Conservation (phyloP, 2,329 filamentous ascomycete genomes). For the Beauveria asiatica region DNA sequence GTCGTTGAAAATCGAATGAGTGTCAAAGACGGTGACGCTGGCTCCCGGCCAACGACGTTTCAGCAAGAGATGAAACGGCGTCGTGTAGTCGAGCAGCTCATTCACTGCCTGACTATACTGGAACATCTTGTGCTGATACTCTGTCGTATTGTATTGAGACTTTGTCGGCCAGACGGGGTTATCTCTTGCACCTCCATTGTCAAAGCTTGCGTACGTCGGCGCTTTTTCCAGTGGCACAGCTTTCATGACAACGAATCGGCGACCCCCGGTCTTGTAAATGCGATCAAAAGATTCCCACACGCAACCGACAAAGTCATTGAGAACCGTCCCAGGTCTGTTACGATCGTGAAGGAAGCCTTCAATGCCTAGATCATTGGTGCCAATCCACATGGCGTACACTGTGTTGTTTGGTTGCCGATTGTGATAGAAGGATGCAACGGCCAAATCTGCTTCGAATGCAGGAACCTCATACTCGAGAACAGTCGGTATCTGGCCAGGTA, state of each 20-base stretch:
- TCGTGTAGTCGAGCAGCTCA: constrained; percentile 39
- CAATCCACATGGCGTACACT: constrained; percentile 71
- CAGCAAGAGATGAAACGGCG: constrained; percentile 35
- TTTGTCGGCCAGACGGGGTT: constrained; percentile 40
- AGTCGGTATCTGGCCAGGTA: constrained; percentile 45
- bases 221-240: constrained; percentile 56
- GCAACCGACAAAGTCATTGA: constrained; percentile 60
- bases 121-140: constrained; percentile 35
- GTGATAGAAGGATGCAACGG: constrained; percentile 33
- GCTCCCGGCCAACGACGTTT: constrained; percentile 46
- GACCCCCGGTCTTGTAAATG: constrained; percentile 57
- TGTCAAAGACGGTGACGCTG: constrained; percentile 57
- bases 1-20: constrained; percentile 55
- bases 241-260: constrained; percentile 67
- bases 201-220: constrained; percentile 48
- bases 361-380: constrained; percentile 68
- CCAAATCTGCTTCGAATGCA: constrained; percentile 43
- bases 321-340: constrained; percentile 49
- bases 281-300: constrained; percentile 51
- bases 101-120: constrained; percentile 43
- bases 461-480: constrained; percentile 54
- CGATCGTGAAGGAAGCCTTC: constrained; percentile 57
- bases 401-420: constrained; percentile 47
- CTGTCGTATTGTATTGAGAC: constrained; percentile 36
- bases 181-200: constrained; percentile 30